Percentiles rank a stretch among this genome's conserved stretches.
Evolutionary conservation across 2,329 filamentous ascomycete species (phyloP).

Genomic region (Scedosporium minutisporum): DNA sequence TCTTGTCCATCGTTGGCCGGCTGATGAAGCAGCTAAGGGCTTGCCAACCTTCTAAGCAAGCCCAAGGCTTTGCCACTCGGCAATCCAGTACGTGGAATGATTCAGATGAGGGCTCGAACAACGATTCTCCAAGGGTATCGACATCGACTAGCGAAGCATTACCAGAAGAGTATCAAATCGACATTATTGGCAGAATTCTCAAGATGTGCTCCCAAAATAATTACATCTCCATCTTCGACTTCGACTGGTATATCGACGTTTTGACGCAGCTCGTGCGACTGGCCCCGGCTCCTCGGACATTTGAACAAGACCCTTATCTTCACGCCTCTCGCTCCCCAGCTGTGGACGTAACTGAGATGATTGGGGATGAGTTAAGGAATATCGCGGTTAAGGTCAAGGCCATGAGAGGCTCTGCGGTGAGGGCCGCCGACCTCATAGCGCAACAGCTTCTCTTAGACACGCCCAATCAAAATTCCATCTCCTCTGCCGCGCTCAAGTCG

Average conservation of each 20-base stretch:
- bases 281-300: slow-evolving; percentile 40
- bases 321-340: slow-evolving; percentile 16
- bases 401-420: slow-evolving; percentile 69
- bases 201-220: slow-evolving; percentile 85
- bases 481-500: slow-evolving; percentile 60
- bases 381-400: slow-evolving; percentile 85
- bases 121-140: slow-evolving; percentile 34
- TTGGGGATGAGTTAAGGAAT: slow-evolving; percentile 80
- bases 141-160: not conserved
- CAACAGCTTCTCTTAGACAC: slow-evolving; percentile 44
- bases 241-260: slow-evolving; percentile 95
- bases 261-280: slow-evolving; percentile 75
- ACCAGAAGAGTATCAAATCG: slow-evolving; percentile 72
- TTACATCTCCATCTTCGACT: slow-evolving; percentile 77
- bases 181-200: slow-evolving; percentile 73
- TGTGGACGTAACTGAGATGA: slow-evolving; percentile 52
- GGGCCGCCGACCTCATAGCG: slow-evolving; percentile 71
- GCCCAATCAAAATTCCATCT: slow-evolving; percentile 45
- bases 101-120: slow-evolving; percentile 13
- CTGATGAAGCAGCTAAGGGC: slow-evolving; percentile 79
- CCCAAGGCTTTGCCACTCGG: not conserved
- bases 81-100: not conserved
- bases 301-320: slow-evolving; percentile 22
- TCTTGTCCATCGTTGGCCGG: slow-evolving; percentile 75
- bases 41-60: slow-evolving; percentile 20